phyloP scores from a whole-genome alignment of 2,329 filamentous ascomycete species.

The Neonectria sp. region DNA sequence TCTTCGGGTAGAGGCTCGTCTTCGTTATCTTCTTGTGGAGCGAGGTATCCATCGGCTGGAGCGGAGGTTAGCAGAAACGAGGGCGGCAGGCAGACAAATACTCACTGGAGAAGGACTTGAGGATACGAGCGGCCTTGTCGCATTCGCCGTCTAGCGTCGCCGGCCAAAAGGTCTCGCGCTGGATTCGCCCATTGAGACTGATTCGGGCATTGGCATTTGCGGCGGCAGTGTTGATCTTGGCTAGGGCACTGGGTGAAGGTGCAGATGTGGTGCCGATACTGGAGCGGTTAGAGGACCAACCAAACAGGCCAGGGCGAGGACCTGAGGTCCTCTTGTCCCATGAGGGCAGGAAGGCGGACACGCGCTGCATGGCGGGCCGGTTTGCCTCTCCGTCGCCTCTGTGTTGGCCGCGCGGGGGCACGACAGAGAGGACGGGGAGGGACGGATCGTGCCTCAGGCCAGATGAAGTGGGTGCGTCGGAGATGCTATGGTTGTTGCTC shows the following conservation, averaged over 20 bases:
- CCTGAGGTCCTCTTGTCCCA: conserved; percentile 61
- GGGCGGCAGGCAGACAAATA: conserved; percentile 10
- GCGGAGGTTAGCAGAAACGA: conserved; percentile 36
- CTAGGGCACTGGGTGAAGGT: conserved; percentile 41
- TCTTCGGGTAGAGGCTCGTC: conserved; percentile 49
- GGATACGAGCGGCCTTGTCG: conserved; percentile 90
- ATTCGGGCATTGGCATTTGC: conserved; percentile 48
- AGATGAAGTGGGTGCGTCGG: conserved; percentile 51
- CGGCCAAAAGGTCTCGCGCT: conserved; percentile 84
- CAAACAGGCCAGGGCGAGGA: conserved; percentile 55
- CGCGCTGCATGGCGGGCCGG: conserved; percentile 59
- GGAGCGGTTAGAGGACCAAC: conserved; percentile 65
- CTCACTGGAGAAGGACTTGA: conserved; percentile 90
- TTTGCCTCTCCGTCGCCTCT: conserved; percentile 54
- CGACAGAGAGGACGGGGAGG: conserved; percentile 50
- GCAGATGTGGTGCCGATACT: conserved; percentile 49
- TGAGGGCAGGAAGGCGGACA: conserved; percentile 61
- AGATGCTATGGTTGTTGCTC: conserved; percentile 34
- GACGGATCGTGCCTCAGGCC: conserved; percentile 17
- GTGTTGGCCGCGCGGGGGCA: conserved; percentile 51
- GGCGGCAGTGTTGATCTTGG: conserved; percentile 54
- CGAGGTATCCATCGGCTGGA: conserved; percentile 70
- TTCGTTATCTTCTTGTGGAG: conserved; percentile 57
- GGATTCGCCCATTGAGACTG: conserved; percentile 46
- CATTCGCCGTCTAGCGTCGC: conserved; percentile 89